Base-by-base conservation (phyloP, 1,284 basidiomycete species). In the Kwoniella shivajii region DNA sequence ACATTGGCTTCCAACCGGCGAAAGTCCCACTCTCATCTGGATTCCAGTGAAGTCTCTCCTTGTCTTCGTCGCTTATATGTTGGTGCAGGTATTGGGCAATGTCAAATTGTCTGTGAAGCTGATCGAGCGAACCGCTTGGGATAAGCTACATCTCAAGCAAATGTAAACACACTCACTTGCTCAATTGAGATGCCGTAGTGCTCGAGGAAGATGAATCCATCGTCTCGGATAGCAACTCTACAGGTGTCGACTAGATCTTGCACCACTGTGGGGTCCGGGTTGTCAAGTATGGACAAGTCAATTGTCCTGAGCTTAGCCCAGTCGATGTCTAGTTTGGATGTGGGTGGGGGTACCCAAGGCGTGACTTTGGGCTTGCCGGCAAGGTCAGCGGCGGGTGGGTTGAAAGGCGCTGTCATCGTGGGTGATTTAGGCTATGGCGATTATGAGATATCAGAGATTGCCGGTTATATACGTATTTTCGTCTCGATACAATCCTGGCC, bases 131-230 rank as follows among this genome's bases (percentile, higher is more conserved):
- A 4, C 10, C 29, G 7, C 26, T 37, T 45, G 22, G 43, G 11
- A 13, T 24, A 31, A 14, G 13, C 33, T 30, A 10, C 14, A 43
- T 27, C 26, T 27, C 43, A 47, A 38, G 20, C 6, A 18, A 16
- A n/a, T n/a, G n/a, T n/a, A n/a, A n/a, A n/a, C n/a, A n/a, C n/a
- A 50, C 60, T 57, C 29, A 66, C 68, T 57, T 72, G 71, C 41
- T 73, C 67, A 11, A 68, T 46, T 7, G 59, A 49, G 14, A 73
- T 51, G 33, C 71, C 71, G 34, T 73, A 73, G 56, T 73, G 67
- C 39, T 69, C 69, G 26, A 73, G 47, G 49, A 71, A 73, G 27
- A 73, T 48, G 59, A 73, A 73, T 3, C 71, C 71, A 49, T 73
- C 71, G 5, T 69, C 65, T 18, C 67, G 37, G 54, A 73, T 73